Conservation (phyloP, 208 protist species). For the Trypanosoma melophagium region DNA sequence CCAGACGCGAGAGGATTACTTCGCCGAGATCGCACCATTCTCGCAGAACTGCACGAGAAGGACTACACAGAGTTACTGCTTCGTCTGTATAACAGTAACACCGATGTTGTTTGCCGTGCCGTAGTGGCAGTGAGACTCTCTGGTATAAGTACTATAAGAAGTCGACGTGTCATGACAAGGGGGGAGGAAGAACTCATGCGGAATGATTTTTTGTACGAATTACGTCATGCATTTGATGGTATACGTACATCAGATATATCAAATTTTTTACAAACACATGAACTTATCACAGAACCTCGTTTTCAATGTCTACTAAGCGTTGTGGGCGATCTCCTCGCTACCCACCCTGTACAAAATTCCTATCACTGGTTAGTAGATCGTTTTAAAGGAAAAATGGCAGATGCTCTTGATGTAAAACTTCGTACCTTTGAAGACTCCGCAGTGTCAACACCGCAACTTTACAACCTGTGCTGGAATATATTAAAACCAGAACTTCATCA, state of each 20-base stretch:
- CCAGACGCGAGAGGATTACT: slow-evolving; percentile 16
- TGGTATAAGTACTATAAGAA: slow-evolving; percentile 28
- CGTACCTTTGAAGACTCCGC: slow-evolving; percentile 40
- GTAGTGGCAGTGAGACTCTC: slow-evolving; percentile 29
- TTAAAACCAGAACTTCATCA: slow-evolving; percentile 39
- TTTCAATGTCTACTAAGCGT: slow-evolving; percentile 40
- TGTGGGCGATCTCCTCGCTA: slow-evolving; percentile 53
- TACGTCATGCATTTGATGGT: slow-evolving; percentile 39
- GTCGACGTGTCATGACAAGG: slow-evolving; percentile 8
- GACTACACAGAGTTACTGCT: slow-evolving; percentile 26
- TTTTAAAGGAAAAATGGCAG: slow-evolving; percentile 48
- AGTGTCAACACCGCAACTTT: slow-evolving; percentile 34
- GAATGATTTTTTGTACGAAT: slow-evolving; percentile 20
- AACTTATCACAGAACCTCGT: slow-evolving; percentile 1
- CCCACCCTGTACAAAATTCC: slow-evolving; percentile 30
- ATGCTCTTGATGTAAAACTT: slow-evolving; percentile 51
- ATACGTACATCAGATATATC: slow-evolving; percentile 36
- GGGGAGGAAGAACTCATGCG: slow-evolving; percentile 17
- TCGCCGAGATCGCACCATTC: slow-evolving; percentile 10
- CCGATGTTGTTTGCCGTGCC: slow-evolving; percentile 22
- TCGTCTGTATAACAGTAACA: slow-evolving; percentile 24
- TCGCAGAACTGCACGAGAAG: slow-evolving; percentile 9
- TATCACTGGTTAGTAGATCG: slow-evolving; percentile 49
- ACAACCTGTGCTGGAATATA: slow-evolving; percentile 46
- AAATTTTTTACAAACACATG: slow-evolving; percentile 31